Conservation (phyloP, 768 basidiomycete species). For the Mycena galopus region DNA sequence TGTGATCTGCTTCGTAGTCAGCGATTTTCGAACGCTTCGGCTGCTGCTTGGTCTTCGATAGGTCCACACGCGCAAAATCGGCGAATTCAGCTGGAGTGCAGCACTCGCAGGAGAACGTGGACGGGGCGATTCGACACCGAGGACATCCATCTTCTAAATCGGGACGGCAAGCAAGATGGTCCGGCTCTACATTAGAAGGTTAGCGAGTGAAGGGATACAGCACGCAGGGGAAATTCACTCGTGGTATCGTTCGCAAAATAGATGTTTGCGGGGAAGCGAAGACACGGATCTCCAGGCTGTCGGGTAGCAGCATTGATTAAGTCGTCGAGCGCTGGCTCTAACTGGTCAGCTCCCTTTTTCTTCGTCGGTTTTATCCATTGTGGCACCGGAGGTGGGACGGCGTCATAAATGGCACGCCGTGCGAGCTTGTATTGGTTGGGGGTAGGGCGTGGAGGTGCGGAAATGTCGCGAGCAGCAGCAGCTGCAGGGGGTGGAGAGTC, state of each 20-base stretch:
- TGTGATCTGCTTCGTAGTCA: background rate
- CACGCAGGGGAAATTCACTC: background rate
- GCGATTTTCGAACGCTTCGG: background rate
- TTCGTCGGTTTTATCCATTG: conserved; percentile 8
- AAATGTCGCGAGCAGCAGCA: no score
- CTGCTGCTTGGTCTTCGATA: background rate
- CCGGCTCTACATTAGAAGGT: background rate
- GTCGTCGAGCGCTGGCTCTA: conserved; percentile 18
- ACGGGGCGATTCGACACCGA: background rate
- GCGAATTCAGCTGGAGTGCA: background rate
- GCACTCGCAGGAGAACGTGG: background rate
- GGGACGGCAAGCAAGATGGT: background rate
- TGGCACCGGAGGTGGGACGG: background rate
- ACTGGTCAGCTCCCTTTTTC: background rate
- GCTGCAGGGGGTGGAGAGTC: no score
- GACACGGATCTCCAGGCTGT: background rate
- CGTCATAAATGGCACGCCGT: conserved; percentile 5
- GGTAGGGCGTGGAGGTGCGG: no score
- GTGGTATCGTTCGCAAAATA: conserved; percentile 2
- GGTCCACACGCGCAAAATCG: background rate
- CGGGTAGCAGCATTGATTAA: background rate
- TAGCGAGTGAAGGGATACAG: background rate
- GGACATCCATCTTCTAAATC: background rate
- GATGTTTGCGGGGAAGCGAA: background rate
- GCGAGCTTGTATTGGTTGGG: no score